A percentile compares a stretch with the other conserved stretches of the same genome.
These are phyloP conservation scores for Blastocystis sp. DNA, from an alignment of 352 stramenopile species.

Conservation along the genomic window DNA sequence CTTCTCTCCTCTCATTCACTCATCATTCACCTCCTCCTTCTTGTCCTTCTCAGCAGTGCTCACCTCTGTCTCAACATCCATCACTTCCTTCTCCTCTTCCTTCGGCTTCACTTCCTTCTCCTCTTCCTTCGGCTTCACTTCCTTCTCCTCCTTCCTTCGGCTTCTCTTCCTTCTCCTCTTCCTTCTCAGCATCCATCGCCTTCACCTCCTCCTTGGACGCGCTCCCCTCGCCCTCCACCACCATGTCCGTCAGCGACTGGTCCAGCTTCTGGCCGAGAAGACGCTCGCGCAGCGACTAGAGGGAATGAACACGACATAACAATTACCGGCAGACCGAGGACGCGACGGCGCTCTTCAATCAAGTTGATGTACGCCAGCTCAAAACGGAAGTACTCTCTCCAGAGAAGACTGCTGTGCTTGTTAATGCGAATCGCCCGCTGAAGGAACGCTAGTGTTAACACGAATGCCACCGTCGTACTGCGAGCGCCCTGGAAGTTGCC, in stretches of 20 bases:
- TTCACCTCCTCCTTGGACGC: not conserved
- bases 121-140: not conserved
- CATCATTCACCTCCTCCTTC: conserved; percentile 12
- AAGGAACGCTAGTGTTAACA: conserved; percentile 27
- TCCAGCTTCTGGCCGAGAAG: conserved; percentile 49
- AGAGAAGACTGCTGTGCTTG: conserved; percentile 55
- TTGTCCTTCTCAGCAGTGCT: not conserved
- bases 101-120: not conserved
- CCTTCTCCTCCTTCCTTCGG: not conserved
- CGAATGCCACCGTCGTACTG: not conserved
- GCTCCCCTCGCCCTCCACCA: not conserved
- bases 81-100: not conserved
- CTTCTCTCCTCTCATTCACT: conserved; percentile 4
- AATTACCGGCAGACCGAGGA: conserved; percentile 55
- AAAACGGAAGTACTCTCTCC: conserved; percentile 66
- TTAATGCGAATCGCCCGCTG: conserved; percentile 66
- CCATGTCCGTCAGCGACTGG: not conserved
- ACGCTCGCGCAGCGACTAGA: conserved; percentile 37
- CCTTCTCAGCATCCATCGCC: not conserved
- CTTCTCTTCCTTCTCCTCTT: not conserved
- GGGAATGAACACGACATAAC: not conserved
- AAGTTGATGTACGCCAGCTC: conserved; percentile 64
- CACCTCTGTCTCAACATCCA: not conserved
- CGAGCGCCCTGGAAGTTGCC: conserved; percentile 34
- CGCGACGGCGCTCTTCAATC: conserved; percentile 46